Base-by-base conservation (phyloP, 768 basidiomycete genomes). In the Cyclocybe aegerita region DNA sequence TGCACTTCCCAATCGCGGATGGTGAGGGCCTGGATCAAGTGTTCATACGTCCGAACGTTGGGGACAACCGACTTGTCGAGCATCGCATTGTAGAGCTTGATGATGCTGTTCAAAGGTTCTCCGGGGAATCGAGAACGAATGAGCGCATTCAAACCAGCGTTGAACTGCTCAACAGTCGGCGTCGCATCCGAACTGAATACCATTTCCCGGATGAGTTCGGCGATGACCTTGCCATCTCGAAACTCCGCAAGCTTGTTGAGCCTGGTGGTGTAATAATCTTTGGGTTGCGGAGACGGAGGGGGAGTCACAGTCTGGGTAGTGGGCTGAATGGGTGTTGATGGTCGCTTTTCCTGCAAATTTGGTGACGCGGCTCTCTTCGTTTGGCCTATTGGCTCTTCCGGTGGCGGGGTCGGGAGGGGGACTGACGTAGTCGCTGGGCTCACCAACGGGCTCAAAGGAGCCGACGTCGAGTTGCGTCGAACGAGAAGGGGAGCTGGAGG, bases 11-110 rank as follows among this genome's bases (percentile, higher is more conserved):
- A 57, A 58, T 93, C 90, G 36, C 93, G 83, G 23, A 75, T 68
- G 4, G 81, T 79, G 49, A 94, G 77, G 0, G 81, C 81, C 0
- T 65, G 54, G 48, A 96, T 81, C 39, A 93, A 72, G 33, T 67
- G 63, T 29, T 72, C 61, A 64, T 90, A 93, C 0, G 90, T 92
- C 39, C 64, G 57, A 9, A 69, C 49, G 44, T 85, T 85, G 7
- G 94, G 92, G 0, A 78, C 60, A 4, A 93, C 63, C 12, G 80
- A 78, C 30, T 69, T 74, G 23, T 75, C 69, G 49, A 93, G 69
- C 76, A 95, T 82, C 42, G 81, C 73, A 55, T 90, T 80, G 70
- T 94, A 95, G 2, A 83, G 76, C 43, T 83, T 79, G 46, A 88
- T 64, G 34, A 92, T 67, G 37, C 76, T 61, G 0, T 74, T 66